Percentiles rank a stretch among this genome's conserved stretches.
These are phyloP conservation scores for Trapa incisa DNA, from an alignment of 345 rosid genomes.

Conservation along the genomic window DNA sequence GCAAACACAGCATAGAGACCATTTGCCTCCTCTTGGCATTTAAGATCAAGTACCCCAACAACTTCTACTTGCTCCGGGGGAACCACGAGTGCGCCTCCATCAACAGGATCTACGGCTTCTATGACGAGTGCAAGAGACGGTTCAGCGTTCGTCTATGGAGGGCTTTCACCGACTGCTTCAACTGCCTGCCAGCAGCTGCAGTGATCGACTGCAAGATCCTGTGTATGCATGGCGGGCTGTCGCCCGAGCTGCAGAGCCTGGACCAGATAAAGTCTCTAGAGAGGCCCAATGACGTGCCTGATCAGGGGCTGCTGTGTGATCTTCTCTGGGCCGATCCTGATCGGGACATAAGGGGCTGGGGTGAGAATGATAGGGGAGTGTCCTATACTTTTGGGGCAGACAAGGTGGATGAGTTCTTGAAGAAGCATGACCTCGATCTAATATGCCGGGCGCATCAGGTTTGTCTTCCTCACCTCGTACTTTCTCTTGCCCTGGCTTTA, in stretches of 20 bases:
- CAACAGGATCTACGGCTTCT: constrained; percentile 43
- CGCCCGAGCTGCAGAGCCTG: constrained; percentile 26
- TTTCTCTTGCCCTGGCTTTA: neutral
- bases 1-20: constrained; percentile 41
- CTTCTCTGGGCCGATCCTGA: constrained; percentile 46
- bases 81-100: constrained; percentile 47
- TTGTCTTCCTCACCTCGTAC: neutral
- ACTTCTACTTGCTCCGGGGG: constrained; percentile 38
- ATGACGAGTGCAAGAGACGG: constrained; percentile 45
- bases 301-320: constrained; percentile 36
- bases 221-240: constrained; percentile 39
- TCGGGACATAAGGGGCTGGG: constrained; percentile 31
- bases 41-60: constrained; percentile 41
- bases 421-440: constrained; percentile 38
- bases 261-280: constrained; percentile 28
- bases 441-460: constrained; percentile 45
- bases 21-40: constrained; percentile 36
- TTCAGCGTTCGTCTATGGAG: constrained; percentile 44
- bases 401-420: constrained; percentile 31
- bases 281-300: constrained; percentile 36
- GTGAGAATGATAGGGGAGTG: constrained; percentile 42
- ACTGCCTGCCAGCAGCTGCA: constrained; percentile 37
- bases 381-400: constrained; percentile 42
- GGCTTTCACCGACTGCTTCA: constrained; percentile 39
- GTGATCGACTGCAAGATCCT: constrained; percentile 29